phyloP scores from a whole-genome alignment of 2,329 filamentous ascomycete species.

The Clonostachys byssicola region DNA sequence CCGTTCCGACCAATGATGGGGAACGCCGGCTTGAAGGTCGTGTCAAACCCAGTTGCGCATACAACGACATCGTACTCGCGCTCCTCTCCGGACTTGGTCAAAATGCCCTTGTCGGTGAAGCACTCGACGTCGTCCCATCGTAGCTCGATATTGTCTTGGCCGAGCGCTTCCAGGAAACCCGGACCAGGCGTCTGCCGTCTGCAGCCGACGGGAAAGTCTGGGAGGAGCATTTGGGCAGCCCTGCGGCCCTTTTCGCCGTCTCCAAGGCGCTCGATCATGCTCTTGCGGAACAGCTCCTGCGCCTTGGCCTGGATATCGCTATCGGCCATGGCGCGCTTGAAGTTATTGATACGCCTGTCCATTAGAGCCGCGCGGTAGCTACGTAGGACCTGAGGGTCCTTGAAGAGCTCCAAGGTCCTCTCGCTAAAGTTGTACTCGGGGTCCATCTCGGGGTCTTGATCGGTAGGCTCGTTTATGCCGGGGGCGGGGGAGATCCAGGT shows the following conservation, averaged over 20 bases:
- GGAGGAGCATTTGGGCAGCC: slow-evolving; percentile 34
- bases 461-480: slow-evolving; percentile 20
- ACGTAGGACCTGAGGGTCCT: neutral
- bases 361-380: neutral
- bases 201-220: slow-evolving; percentile 39
- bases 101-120: slow-evolving; percentile 27
- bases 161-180: slow-evolving; percentile 38
- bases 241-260: slow-evolving; percentile 32
- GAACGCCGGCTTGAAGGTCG: slow-evolving; percentile 43
- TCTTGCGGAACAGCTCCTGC: slow-evolving; percentile 4
- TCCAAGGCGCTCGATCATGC: neutral
- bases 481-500: slow-evolving; percentile 34
- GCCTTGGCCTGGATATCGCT: slow-evolving; percentile 6
- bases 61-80: slow-evolving; percentile 50
- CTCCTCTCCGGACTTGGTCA: slow-evolving; percentile 37
- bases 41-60: slow-evolving; percentile 50
- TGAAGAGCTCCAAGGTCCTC: neutral
- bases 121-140: slow-evolving; percentile 39
- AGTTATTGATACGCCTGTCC: neutral
- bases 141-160: slow-evolving; percentile 39
- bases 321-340: neutral
- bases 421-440: slow-evolving; percentile 34
- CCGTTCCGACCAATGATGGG: slow-evolving; percentile 41
- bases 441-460: slow-evolving; percentile 31
- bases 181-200: slow-evolving; percentile 40